These are phyloP conservation scores for Hirsutella minnesotensis DNA, from an alignment of 2,329 filamentous ascomycete species.

Conservation along the genomic window DNA sequence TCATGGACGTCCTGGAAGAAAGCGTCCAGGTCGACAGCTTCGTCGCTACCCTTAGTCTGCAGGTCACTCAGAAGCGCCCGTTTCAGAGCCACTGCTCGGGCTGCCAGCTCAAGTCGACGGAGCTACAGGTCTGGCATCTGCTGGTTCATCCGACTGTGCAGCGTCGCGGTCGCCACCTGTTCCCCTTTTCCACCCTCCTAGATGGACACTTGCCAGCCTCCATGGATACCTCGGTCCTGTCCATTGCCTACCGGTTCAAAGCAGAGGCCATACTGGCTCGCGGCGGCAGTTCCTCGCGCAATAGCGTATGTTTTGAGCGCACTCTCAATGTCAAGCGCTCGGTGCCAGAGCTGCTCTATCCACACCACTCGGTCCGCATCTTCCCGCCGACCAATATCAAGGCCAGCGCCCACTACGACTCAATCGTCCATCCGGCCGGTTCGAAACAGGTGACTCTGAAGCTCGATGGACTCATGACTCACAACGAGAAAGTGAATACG, in stretches of 20 bases:
- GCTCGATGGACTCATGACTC: constrained; percentile 72
- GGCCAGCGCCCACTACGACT: constrained; percentile 68
- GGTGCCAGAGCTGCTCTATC: constrained; percentile 58
- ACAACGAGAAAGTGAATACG: constrained; percentile 56
- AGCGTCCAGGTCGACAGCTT: constrained; percentile 58
- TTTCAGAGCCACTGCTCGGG: constrained; percentile 68
- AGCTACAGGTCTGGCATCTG: constrained; percentile 72
- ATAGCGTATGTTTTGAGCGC: constrained; percentile 49
- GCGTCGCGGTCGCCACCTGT: constrained; percentile 52
- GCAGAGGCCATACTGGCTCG: constrained; percentile 52
- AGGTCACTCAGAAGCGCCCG: constrained; percentile 68
- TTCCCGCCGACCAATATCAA: constrained; percentile 95
- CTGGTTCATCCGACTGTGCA: constrained; percentile 41
- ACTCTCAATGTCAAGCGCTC: constrained; percentile 68
- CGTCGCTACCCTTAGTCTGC: constrained; percentile 58
- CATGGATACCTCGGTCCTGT: constrained; percentile 60
- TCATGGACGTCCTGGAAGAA: constrained; percentile 58
- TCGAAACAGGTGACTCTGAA: constrained; percentile 69
- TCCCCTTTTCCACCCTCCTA: constrained; percentile 82
- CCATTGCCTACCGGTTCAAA: constrained; percentile 68
- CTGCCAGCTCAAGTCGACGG: constrained; percentile 59
- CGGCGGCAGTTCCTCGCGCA: constrained; percentile 29
- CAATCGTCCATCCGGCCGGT: constrained; percentile 77
- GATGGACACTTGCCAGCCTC: constrained; percentile 77
- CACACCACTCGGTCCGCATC: constrained; percentile 83